These are phyloP conservation scores for Cicer bijugum DNA, from an alignment of 306 rosid species.

Conservation along the genomic window DNA sequence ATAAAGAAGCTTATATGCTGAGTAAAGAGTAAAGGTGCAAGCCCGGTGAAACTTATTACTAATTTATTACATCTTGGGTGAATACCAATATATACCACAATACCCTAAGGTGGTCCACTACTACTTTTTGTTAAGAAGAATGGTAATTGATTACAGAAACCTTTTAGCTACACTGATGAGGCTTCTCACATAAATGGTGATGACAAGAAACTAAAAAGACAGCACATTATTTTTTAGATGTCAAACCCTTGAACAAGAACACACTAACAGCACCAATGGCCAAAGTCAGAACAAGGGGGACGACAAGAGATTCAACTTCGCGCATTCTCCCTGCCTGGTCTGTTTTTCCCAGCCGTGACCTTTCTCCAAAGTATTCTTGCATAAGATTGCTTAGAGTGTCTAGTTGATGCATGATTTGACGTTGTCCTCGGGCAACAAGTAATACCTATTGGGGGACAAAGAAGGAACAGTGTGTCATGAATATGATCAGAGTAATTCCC, in stretches of 20 bases:
- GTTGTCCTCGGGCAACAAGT: constrained; percentile 72
- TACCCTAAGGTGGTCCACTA: neutral
- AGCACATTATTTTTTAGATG: constrained; percentile 56
- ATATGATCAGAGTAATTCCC: neutral
- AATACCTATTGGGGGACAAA: constrained; percentile 53
- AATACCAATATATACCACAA: constrained; percentile 24
- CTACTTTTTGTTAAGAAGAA: constrained; percentile 3
- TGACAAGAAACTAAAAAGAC: neutral
- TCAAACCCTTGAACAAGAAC: constrained; percentile 61
- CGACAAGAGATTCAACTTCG: constrained; percentile 53
- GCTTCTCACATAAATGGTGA: constrained; percentile 15
- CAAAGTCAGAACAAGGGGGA: constrained; percentile 66
- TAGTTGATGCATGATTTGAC: constrained; percentile 83
- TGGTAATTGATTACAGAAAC: neutral
- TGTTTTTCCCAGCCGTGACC: constrained; percentile 58
- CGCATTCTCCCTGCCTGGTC: constrained; percentile 52
- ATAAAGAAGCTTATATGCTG: constrained; percentile 9
- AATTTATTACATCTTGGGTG: constrained; percentile 1
- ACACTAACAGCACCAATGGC: constrained; percentile 76
- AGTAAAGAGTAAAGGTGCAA: neutral
- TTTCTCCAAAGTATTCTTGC: constrained; percentile 69
- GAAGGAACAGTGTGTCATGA: neutral
- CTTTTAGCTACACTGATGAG: constrained; percentile 4
- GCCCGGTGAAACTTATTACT: constrained; percentile 3
- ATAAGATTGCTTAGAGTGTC: constrained; percentile 79